These are phyloP conservation scores for Yamadazyma akitaensis DNA, from an alignment of 805 yeast species.

Conservation along the genomic window DNA sequence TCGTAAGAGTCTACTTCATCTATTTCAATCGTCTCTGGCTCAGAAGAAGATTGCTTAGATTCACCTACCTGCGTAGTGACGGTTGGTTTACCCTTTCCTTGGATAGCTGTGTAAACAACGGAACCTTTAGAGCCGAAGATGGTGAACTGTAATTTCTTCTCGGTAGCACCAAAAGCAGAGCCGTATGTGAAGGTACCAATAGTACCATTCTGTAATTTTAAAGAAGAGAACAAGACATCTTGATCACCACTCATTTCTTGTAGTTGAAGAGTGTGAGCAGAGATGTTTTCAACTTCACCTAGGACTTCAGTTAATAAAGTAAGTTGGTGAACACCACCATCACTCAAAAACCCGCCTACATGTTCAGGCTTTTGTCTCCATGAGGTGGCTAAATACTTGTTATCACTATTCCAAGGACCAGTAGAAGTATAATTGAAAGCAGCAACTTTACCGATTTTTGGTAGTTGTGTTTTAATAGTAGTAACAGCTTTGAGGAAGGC, in stretches of 20 bases:
- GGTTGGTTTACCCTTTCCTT: conserved; percentile 37
- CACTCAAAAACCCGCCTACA: conserved; percentile 87
- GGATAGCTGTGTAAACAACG: conserved; percentile 61
- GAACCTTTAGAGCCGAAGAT: conserved; percentile 83
- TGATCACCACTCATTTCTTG: conserved; percentile 76
- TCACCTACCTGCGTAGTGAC: conserved; percentile 34
- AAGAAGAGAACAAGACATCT: conserved; percentile 73
- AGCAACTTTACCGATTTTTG: conserved; percentile 68
- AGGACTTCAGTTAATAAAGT: conserved; percentile 80
- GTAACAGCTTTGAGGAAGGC: conserved; percentile 60
- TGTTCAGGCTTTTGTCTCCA: conserved; percentile 94
- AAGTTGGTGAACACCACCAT: conserved; percentile 96
- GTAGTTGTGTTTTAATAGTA: conserved; percentile 49
- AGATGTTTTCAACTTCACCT: conserved; percentile 67
- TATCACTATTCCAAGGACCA: conserved; percentile 61
- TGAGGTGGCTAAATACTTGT: conserved; percentile 62
- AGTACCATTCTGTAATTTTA: conserved; percentile 55
- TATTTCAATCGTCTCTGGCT: conserved; percentile 36
- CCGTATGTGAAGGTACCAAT: conserved; percentile 88
- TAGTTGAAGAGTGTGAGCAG: conserved; percentile 76
- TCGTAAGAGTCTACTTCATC: conserved; percentile 43
- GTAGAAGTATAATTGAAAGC: conserved; percentile 73
- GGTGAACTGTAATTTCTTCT: conserved; percentile 61
- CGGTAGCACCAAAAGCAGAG: conserved; percentile 80
- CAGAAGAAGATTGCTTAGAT: conserved; percentile 48